These are phyloP conservation scores for Pueraria montana DNA, from an alignment of 306 rosid genomes.

Conservation along the genomic window DNA sequence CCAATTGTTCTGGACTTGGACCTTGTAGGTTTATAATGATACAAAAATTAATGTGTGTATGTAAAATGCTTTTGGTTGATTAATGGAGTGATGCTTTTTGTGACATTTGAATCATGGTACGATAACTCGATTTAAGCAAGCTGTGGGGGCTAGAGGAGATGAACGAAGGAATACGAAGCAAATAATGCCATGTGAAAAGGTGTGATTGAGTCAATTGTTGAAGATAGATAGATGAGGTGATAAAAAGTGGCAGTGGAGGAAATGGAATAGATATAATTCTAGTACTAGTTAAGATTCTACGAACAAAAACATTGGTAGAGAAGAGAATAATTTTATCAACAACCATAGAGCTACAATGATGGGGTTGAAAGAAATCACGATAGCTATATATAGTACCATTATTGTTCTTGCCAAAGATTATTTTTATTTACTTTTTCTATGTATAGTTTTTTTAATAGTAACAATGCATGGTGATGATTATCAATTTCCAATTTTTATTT, in stretches of 20 bases:
- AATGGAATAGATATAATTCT: slow-evolving; percentile 33
- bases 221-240: slow-evolving; percentile 36
- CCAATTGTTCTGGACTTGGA: too few relatives aligned
- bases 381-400: background rate
- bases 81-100: background rate
- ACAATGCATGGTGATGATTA: background rate
- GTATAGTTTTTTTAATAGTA: background rate
- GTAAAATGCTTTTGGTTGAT: background rate
- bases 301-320: slow-evolving; percentile 33
- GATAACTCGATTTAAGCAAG: background rate
- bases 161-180: slow-evolving; percentile 15
- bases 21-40: background rate
- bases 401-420: background rate
- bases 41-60: background rate
- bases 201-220: slow-evolving; percentile 3
- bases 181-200: slow-evolving; percentile 41
- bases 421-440: background rate
- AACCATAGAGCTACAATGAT: background rate
- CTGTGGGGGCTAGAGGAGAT: background rate
- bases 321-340: slow-evolving; percentile 48
- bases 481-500: background rate
- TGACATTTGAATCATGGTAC: background rate
- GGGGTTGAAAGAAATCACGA: background rate
- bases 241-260: slow-evolving; percentile 28
- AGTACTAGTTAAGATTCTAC: slow-evolving; percentile 33